These are phyloP conservation scores for Proliferodiscus dingleyae DNA, from an alignment of 2,329 filamentous ascomycete species.

Conservation along the genomic window DNA sequence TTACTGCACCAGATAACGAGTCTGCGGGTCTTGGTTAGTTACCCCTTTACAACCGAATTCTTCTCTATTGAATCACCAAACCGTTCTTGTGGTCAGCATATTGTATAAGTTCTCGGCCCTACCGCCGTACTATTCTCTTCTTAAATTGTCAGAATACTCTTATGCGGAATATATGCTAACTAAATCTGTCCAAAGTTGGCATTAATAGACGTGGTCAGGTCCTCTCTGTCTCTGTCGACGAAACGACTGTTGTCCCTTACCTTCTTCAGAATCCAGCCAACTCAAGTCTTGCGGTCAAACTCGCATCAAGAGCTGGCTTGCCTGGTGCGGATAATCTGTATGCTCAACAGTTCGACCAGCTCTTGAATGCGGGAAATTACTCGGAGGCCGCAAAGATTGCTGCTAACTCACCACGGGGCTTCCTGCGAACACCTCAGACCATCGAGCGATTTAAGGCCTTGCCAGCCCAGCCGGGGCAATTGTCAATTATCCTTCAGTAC, in stretches of 20 bases:
- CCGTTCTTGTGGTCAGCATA: too few species aligned
- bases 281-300: constrained; percentile 87
- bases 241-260: constrained; percentile 86
- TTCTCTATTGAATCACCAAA: too few species aligned
- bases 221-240: constrained; percentile 88
- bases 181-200: too few species aligned
- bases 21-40: constrained; percentile 66
- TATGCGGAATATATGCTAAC: too few species aligned
- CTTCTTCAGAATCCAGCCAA: constrained; percentile 95
- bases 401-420: constrained; percentile 92
- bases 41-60: neutral
- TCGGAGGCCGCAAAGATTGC: constrained; percentile 90
- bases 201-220: too few species aligned
- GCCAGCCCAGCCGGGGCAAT: constrained; percentile 73
- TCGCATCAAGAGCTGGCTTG: constrained; percentile 89
- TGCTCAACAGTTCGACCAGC: constrained; percentile 84
- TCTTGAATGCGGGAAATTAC: constrained; percentile 76
- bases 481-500: constrained; percentile 94
- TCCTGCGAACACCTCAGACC: constrained; percentile 88
- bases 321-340: constrained; percentile 93
- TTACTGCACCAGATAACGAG: constrained; percentile 76
- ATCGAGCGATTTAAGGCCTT: constrained; percentile 94
- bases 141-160: too few species aligned
- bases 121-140: too few species aligned
- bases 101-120: too few species aligned